Percentiles rank a stretch among this genome's conserved stretches.
Evolutionary conservation across 768 basidiomycete species (phyloP).

Genomic region (Phaeolepiota aurea): DNA sequence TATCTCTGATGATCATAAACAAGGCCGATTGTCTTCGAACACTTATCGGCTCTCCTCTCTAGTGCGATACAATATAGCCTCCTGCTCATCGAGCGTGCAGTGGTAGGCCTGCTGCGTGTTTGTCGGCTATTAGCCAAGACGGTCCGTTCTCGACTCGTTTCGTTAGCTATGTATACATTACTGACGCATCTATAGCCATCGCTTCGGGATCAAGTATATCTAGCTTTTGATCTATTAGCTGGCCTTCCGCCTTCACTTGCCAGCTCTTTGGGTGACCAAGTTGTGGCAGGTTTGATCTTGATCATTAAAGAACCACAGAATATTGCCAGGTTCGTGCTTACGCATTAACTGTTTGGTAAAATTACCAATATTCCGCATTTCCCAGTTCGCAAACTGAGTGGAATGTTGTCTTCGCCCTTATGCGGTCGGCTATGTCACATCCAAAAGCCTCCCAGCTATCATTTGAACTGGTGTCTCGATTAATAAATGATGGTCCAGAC

Average conservation of each 20-base stretch:
- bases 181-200: conserved; percentile 41
- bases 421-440: conserved; percentile 79
- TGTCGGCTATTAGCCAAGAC: conserved; percentile 75
- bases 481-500: conserved; percentile 56
- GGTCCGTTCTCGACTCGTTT: conserved; percentile 30
- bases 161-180: not conserved
- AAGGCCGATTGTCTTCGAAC: conserved; percentile 95
- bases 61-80: conserved; percentile 78
- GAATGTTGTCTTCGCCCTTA: conserved; percentile 84
- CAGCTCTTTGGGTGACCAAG: conserved; percentile 83
- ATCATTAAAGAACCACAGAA: conserved; percentile 72
- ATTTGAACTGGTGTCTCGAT: conserved; percentile 63
- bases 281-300: conserved; percentile 72
- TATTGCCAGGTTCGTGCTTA: conserved; percentile 50
- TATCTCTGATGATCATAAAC: conserved; percentile 3
- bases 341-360: conserved; percentile 1
- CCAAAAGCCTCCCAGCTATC: conserved; percentile 82
- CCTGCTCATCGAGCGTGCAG: conserved; percentile 88
- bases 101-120: conserved; percentile 81
- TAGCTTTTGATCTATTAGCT: conserved; percentile 86
- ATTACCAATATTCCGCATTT: conserved; percentile 2
- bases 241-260: conserved; percentile 71
- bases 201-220: conserved; percentile 88
- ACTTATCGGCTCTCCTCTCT: conserved; percentile 74
- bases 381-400: conserved; percentile 87